Base-by-base conservation (phyloP, 2,329 filamentous ascomycete genomes). In the Penicillium nordicum region DNA sequence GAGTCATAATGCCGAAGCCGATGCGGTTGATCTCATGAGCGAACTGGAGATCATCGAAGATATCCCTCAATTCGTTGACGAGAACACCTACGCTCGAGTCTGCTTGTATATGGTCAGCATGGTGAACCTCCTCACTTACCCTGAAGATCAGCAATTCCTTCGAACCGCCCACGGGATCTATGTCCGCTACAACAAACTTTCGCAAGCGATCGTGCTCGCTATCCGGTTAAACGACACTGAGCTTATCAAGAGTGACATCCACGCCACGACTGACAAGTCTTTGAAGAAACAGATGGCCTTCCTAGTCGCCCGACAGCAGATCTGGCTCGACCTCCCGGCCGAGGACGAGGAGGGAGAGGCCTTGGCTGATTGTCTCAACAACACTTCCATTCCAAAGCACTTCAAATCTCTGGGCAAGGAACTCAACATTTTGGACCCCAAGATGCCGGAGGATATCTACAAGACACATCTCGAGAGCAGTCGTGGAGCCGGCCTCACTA, bases 61-160 rank as follows among this genome's bases (percentile, higher is more conserved):
- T 69, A 89, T 99, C 44, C 87, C 90, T 55, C 84, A 91, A 64
- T 95, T 92, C 68, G 83, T 99, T 50, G 94, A 99, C 74, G 88
- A 95, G 74, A 88, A 97, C 77, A 97, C 92, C 27, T 99, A 96
- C 73, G 82, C 89, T 50, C 83, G 94, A 69, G 94, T 97, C 54
- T 97, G 94, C 72, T 79, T 99, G 65, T 99, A 99, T 79, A 96
- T 99, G 88, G 91, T 96, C 67, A 96, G 91, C 80, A 97, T 97
- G 90, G 94, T 99, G 65, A 96, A 94, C 71, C 84, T 99, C 21
- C 86, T 99, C 73, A 97, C 94, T 52, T 97, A 96, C 71, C 94
- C 94, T 42, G 94, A 99, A 76, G 97, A 99, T 76, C 90, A 97
- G 72, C 87, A 90, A 67, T 97, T 99, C 77, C 87, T 99, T 58